Conservation (phyloP, 257 asterid genomes). For the Plantago major region DNA sequence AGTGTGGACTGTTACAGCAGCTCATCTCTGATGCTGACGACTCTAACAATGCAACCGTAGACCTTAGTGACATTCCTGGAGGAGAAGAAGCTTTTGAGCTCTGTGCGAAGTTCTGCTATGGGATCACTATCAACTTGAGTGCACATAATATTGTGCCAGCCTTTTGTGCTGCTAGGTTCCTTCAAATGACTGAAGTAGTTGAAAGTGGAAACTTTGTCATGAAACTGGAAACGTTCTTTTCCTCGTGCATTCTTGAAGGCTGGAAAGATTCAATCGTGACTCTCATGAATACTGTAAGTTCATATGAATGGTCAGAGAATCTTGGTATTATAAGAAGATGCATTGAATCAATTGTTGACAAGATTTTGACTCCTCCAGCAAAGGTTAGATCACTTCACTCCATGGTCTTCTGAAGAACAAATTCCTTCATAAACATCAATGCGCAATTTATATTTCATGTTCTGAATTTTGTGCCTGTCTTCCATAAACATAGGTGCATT, state of each 20-base stretch:
- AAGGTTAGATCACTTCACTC: conserved; percentile 38
- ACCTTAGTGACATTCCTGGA: conserved; percentile 67
- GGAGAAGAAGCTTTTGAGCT: conserved; percentile 73
- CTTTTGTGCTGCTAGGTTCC: conserved; percentile 68
- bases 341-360: conserved; percentile 69
- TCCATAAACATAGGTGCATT: background rate
- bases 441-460: background rate
- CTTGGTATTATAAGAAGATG: conserved; percentile 67
- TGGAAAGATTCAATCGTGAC: conserved; percentile 70
- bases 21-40: conserved; percentile 37
- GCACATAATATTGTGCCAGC: conserved; percentile 60
- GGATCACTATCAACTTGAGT: conserved; percentile 63
- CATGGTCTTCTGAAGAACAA: conserved; percentile 4
- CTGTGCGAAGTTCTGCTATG: conserved; percentile 77
- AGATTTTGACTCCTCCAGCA: conserved; percentile 54
- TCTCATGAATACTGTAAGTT: conserved; percentile 35
- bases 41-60: conserved; percentile 31
- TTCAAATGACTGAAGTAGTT: conserved; percentile 62
- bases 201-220: conserved; percentile 53
- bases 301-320: conserved; percentile 61
- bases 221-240: conserved; percentile 64
- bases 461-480: background rate
- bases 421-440: background rate
- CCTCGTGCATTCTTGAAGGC: conserved; percentile 64
- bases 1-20: conserved; percentile 52